A percentile compares a stretch with the other conserved stretches of the same genome.
These are phyloP conservation scores for Trametes punicea DNA, from an alignment of 768 basidiomycete species.

Conservation along the genomic window DNA sequence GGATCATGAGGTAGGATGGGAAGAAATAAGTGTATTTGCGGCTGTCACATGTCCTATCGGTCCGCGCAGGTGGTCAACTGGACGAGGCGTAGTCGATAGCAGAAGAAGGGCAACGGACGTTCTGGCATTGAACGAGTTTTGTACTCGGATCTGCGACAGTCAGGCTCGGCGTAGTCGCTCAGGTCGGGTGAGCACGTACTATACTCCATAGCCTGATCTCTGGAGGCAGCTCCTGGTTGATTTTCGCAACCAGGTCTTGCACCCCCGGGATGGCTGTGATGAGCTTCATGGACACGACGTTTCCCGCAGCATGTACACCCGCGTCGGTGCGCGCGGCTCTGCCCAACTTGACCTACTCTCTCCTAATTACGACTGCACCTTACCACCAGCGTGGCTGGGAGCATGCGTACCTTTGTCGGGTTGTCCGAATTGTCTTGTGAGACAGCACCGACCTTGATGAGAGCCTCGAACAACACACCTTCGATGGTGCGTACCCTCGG, in stretches of 20 bases:
- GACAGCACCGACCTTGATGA: slow-evolving; percentile 90
- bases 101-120: slow-evolving; percentile 40
- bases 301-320: slow-evolving; percentile 96
- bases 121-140: slow-evolving; percentile 82
- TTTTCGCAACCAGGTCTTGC: slow-evolving; percentile 59
- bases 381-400: neutral
- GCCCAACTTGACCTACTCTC: slow-evolving; percentile 66
- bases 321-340: slow-evolving; percentile 95
- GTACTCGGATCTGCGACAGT: slow-evolving; percentile 53
- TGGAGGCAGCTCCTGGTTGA: slow-evolving; percentile 88
- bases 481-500: slow-evolving; percentile 72
- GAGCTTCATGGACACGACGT: slow-evolving; percentile 89
- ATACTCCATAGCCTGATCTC: slow-evolving; percentile 93
- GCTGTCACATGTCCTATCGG: slow-evolving; percentile 82
- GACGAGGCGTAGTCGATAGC: neutral
- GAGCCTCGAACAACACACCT: slow-evolving; percentile 80
- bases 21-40: slow-evolving; percentile 98
- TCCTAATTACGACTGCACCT: neutral
- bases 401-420: slow-evolving; percentile 65
- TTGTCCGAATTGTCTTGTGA: slow-evolving; percentile 92
- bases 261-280: slow-evolving; percentile 74
- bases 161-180: neutral
- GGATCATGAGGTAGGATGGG: slow-evolving; percentile 88
- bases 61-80: neutral
- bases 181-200: slow-evolving; percentile 40